Evolutionary conservation across 2,329 filamentous ascomycete genomes (phyloP).

Genomic region (Lachnellula suecica): DNA sequence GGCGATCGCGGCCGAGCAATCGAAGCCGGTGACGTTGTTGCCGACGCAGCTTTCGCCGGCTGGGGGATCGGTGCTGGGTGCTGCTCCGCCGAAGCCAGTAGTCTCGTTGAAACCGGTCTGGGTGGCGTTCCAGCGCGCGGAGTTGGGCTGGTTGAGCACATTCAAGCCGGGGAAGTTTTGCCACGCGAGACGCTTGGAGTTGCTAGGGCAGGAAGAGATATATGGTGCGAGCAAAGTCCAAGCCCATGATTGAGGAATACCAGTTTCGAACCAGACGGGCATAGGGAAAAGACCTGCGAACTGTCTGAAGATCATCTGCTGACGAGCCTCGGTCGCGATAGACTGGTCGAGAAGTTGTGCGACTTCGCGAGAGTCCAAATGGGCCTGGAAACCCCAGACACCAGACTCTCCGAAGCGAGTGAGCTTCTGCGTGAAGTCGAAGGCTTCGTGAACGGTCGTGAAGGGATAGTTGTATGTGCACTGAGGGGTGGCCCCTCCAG

Average conservation of each 20-base stretch:
- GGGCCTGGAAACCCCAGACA: conserved; percentile 77
- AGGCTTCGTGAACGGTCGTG: conserved; percentile 69
- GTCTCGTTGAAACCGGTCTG: conserved; percentile 63
- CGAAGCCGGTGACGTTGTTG: conserved; percentile 49
- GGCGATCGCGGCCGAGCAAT: conserved; percentile 64
- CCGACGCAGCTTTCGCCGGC: conserved; percentile 55
- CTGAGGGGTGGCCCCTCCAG: conserved; percentile 61
- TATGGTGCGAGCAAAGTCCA: conserved; percentile 82
- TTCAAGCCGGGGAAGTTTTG: conserved; percentile 77
- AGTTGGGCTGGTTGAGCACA: conserved; percentile 76
- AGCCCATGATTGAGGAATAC: conserved; percentile 80
- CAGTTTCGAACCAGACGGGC: conserved; percentile 79
- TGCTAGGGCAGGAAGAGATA: conserved; percentile 71
- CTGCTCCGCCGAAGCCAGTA: conserved; percentile 48
- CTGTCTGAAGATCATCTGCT: conserved; percentile 83
- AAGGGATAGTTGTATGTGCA: conserved; percentile 84
- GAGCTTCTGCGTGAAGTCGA: conserved; percentile 85
- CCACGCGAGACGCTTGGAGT: conserved; percentile 76
- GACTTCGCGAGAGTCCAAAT: conserved; percentile 74
- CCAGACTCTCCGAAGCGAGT: conserved; percentile 78
- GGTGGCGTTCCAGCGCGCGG: conserved; percentile 64
- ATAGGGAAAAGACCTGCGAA: conserved; percentile 78
- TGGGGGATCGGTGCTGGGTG: conserved; percentile 36
- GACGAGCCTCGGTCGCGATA: conserved; percentile 76
- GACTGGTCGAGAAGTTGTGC: conserved; percentile 73